Percentiles rank a stretch among this genome's conserved stretches.
Evolutionary conservation across 805 yeast species (phyloP).

Genomic region (Kuraishia cidri): DNA sequence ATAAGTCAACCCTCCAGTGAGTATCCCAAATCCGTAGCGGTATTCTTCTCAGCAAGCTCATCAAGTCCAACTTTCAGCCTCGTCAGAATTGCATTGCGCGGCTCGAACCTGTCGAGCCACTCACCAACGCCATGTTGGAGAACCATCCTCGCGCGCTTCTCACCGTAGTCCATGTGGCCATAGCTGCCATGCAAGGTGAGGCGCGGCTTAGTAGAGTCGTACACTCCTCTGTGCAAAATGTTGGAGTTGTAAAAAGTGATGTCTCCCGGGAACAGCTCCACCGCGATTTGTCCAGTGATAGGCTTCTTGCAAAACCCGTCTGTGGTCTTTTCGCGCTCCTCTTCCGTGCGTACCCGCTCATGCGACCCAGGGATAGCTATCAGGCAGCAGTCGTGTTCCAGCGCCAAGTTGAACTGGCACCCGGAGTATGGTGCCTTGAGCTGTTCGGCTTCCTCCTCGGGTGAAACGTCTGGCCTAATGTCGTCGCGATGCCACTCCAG

Average conservation of each 20-base stretch:
- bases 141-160: conserved; percentile 37
- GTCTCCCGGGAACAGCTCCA: conserved; percentile 38
- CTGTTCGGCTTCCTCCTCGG: conserved; percentile 32
- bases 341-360: conserved; percentile 30
- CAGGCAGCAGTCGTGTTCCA: conserved; percentile 34
- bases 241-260: conserved; percentile 40
- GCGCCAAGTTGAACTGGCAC: conserved; percentile 41
- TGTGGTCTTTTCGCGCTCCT: conserved; percentile 30
- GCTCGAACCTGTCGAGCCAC: conserved; percentile 30
- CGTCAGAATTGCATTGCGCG: conserved; percentile 7
- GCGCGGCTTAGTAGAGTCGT: conserved; percentile 26
- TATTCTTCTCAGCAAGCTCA: conserved; percentile 31
- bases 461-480: conserved; percentile 34
- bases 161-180: conserved; percentile 32
- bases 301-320: conserved; percentile 20
- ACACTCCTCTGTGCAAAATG: conserved; percentile 38
- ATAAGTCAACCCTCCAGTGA: conserved; percentile 10
- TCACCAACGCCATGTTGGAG: conserved; percentile 42
- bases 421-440: conserved; percentile 33
- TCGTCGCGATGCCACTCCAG: conserved; percentile 46
- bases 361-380: conserved; percentile 42
- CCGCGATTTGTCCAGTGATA: conserved; percentile 29
- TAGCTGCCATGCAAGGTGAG: conserved; percentile 42
- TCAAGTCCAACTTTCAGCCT: conserved; percentile 25
- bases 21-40: conserved; percentile 8